Percentiles rank a stretch among this genome's conserved stretches.
phyloP scores from a whole-genome alignment of 2,329 filamentous ascomycete genomes.

The Colletotrichum costaricense region DNA sequence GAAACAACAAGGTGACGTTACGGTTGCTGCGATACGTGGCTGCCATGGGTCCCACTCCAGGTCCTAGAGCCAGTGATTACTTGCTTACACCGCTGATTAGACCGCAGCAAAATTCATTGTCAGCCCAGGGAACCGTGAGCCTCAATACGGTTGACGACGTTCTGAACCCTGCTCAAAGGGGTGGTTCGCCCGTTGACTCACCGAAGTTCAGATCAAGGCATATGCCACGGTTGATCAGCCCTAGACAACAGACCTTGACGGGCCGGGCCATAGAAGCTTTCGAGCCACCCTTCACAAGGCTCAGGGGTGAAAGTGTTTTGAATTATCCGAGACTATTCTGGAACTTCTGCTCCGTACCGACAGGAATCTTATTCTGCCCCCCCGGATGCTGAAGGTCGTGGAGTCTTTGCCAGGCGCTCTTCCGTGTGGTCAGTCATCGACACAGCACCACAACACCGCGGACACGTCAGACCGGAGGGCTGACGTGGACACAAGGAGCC shows the following conservation, averaged over 20 bases:
- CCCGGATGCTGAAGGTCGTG: not conserved
- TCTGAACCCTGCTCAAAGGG: not conserved
- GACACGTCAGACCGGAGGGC: conserved; percentile 22
- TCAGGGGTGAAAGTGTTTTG: not conserved
- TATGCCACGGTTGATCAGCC: not conserved
- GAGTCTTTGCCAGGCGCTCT: not conserved
- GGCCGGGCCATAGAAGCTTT: not conserved
- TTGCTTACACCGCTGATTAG: conserved; percentile 31
- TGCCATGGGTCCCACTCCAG: not conserved
- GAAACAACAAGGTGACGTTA: not conserved
- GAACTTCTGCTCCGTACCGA: not conserved
- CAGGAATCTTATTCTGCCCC: not conserved
- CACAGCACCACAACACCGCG: not conserved
- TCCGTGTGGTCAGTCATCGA: not conserved
- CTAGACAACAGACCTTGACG: conserved; percentile 12
- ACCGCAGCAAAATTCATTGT: not conserved
- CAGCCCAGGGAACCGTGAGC: not conserved
- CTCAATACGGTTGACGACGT: conserved; percentile 12
- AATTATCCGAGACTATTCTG: not conserved
- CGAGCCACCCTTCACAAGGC: not conserved
- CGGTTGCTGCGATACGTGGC: not conserved
- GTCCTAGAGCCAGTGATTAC: not conserved
- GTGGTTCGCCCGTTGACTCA: conserved; percentile 2
- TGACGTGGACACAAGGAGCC: conserved; percentile 14
- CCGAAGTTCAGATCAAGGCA: not conserved